Conservation (phyloP, 2,329 filamentous ascomycete genomes). For the Furcasterigmium furcatum region DNA sequence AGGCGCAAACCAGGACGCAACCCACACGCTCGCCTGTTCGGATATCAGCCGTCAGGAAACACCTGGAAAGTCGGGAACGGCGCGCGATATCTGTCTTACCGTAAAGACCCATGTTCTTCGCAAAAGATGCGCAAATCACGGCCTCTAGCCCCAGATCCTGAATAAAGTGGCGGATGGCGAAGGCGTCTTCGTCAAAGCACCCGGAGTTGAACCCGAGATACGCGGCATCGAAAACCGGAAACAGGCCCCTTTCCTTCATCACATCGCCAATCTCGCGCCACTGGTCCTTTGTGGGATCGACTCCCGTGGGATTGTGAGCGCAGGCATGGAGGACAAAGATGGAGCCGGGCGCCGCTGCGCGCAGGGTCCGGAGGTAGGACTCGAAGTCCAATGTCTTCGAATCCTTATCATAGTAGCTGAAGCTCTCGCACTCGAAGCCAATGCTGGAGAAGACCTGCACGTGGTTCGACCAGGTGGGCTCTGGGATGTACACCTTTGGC, state of each 20-base stretch:
- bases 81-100: too few species aligned
- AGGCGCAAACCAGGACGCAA: slow-evolving; percentile 20
- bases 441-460: slow-evolving; percentile 27
- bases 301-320: slow-evolving; percentile 39
- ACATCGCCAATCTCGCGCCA: slow-evolving; percentile 24
- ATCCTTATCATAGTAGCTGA: slow-evolving; percentile 32
- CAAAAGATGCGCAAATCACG: slow-evolving; percentile 57
- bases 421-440: too few species aligned
- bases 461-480: slow-evolving; percentile 40
- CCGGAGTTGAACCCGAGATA: slow-evolving; percentile 29
- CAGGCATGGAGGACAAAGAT: slow-evolving; percentile 35
- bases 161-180: slow-evolving; percentile 27
- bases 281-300: slow-evolving; percentile 29
- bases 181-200: slow-evolving; percentile 24
- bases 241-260: slow-evolving; percentile 17
- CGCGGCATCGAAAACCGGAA: slow-evolving; percentile 28
- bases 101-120: slow-evolving; percentile 54
- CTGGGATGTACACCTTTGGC: slow-evolving; percentile 29
- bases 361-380: slow-evolving; percentile 20
- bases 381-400: slow-evolving; percentile 26
- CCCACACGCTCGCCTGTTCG: slow-evolving; percentile 33
- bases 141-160: slow-evolving; percentile 40
- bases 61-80: too few species aligned
- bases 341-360: slow-evolving; percentile 17
- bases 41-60: too few species aligned